Conservation (phyloP, 164 flowering plant genomes). For the Magnolia changhungtana region DNA sequence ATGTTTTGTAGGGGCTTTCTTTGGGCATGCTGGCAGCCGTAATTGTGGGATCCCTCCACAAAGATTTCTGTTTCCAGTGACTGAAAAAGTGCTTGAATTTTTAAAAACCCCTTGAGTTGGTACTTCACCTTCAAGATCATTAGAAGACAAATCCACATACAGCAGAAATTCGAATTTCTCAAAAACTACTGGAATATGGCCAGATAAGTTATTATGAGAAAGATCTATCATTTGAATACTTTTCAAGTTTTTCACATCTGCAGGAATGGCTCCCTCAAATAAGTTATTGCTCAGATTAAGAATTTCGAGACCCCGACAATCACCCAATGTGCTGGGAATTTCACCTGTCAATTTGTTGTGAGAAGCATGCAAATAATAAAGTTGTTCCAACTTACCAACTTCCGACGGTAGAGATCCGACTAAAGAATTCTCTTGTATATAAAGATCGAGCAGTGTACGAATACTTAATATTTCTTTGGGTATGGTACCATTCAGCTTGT, state of each 20-base stretch:
- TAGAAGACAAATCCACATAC: conserved; percentile 11
- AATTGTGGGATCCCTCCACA: conserved; percentile 17
- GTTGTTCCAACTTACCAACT: conserved; percentile 24
- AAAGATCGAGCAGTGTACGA: conserved; percentile 6
- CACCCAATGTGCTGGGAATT: conserved; percentile 28
- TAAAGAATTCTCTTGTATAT: conserved; percentile 23
- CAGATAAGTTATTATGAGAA: conserved; percentile 19
- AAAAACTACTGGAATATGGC: conserved; percentile 12
- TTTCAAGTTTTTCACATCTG: conserved; percentile 1
- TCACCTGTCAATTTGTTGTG: conserved; percentile 29
- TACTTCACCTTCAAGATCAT: conserved; percentile 12
- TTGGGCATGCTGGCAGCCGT: conserved; percentile 8
- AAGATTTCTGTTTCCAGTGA: conserved; percentile 11
- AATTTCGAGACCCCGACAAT: conserved; percentile 15
- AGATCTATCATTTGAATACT: conserved; percentile 13
- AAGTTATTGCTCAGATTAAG: conserved; percentile 20
- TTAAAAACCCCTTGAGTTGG: conserved; percentile 9
- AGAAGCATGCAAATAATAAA: conserved; percentile 20
- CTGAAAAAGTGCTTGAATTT: conserved; percentile 6
- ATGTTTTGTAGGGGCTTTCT: neutral
- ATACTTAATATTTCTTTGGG: conserved; percentile 36
- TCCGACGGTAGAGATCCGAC: conserved; percentile 31
- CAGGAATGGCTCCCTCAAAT: conserved; percentile 30
- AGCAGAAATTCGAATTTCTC: neutral
- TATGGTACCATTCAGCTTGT: conserved; percentile 6